Conservation (phyloP, 2,329 filamentous ascomycete genomes). For the Gnomoniopsis smithogilvyi region DNA sequence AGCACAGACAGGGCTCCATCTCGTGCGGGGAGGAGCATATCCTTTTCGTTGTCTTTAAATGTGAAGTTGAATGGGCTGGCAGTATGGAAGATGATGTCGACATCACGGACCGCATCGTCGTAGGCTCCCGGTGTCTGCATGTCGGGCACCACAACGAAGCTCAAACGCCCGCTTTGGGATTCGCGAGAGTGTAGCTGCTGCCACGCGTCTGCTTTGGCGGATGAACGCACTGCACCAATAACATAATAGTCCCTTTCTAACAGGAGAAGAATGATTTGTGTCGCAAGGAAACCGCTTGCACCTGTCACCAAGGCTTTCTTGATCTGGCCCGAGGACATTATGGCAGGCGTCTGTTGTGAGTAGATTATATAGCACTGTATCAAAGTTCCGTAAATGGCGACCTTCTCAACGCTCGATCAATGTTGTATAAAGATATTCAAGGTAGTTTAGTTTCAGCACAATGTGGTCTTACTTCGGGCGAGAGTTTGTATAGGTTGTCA, state of each 20-base stretch:
- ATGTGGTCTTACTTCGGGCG: too few species aligned
- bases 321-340: too few species aligned
- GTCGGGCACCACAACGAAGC: not conserved
- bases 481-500: too few species aligned
- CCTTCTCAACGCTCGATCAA: too few species aligned
- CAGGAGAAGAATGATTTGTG: not conserved
- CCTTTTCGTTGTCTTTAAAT: not conserved
- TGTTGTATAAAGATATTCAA: too few species aligned
- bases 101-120: not conserved
- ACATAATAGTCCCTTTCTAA: not conserved
- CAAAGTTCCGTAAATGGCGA: too few species aligned
- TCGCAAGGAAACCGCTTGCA: not conserved
- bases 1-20: not conserved
- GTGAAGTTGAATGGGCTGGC: conserved; percentile 1
- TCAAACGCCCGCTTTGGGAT: not conserved
- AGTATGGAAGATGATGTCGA: not conserved
- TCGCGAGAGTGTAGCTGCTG: not conserved
- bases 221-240: not conserved
- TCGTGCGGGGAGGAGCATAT: not conserved
- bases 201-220: not conserved
- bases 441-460: too few species aligned
- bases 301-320: not conserved
- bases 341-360: too few species aligned
- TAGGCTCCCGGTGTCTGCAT: not conserved
- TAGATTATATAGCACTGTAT: too few species aligned